Evolutionary conservation across 2,329 filamentous ascomycete genomes (phyloP), one percentile per base, ranked within the genome.

Genomic region (Kalaharituber pfeilii): DNA sequence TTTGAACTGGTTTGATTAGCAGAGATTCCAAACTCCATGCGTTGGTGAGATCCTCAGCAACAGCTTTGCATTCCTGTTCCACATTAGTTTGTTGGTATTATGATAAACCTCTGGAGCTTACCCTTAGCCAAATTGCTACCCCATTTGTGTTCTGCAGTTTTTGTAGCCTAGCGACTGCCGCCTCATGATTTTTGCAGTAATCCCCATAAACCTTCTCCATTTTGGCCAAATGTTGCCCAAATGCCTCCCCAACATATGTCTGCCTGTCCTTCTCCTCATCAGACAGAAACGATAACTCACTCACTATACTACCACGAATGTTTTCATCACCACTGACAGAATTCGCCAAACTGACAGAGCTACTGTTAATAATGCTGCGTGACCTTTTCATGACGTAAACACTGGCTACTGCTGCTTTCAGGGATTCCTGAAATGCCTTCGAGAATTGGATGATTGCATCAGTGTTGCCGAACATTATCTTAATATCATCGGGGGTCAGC

Each of bases 11-110:
- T 68, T 98, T 98, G 65, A 98, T 89, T 20, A 98, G 76, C n/a
- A 98, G 73, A 0, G 91, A 94, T 67, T 95, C 88, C 57, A 98
- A 69, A 67, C 94, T 85, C 91, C 91, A 98, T 0, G 91, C 89
- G 25, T 81, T 80, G 0, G 91, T 98, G 59, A 98, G 75, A 66
- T 95, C 91, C 62, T 86, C 84, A 11, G 89, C 88, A 64, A 89
- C 88, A 62, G 86, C 81, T 64, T 91, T 87, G 69, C 91, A 98
- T 68, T 95, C 89, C 56, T 63, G 29, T 28, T 39, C 49, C 44
- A 27, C 28, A 49, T 58, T 47, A 59, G 56, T 49, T 33, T 50
- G 20, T 57, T 54, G 49, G 22, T 42, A 42, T 55, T 26, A 53
- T 15, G 20, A 20, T 49, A 44, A 51, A 22, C n/a, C n/a, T n/a